These are phyloP conservation scores for Diplocarpon rosae DNA, from an alignment of 2,329 filamentous ascomycete species.

Conservation along the genomic window DNA sequence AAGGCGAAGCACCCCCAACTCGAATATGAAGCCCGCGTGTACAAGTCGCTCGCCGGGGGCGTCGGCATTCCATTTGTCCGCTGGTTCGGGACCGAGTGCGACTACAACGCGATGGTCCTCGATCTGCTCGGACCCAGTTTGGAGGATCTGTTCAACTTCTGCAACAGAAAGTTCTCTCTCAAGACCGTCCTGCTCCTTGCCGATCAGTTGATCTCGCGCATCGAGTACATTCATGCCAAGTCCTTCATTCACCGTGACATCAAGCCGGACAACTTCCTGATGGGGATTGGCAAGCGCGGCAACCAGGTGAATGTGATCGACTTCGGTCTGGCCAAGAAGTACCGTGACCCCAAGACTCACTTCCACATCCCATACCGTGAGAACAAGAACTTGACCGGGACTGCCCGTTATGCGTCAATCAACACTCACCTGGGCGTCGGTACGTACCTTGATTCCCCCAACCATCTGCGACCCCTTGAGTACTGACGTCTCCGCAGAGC, in stretches of 20 bases:
- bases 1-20: slow-evolving; percentile 99
- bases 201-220: slow-evolving; percentile 96
- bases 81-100: slow-evolving; percentile 99
- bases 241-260: slow-evolving; percentile 99
- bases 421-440: slow-evolving; percentile 96
- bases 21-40: slow-evolving; percentile 95
- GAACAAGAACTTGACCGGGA: slow-evolving; percentile 99
- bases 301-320: slow-evolving; percentile 99
- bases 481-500: slow-evolving; percentile 48
- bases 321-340: slow-evolving; percentile 99
- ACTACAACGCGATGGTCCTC: slow-evolving; percentile 99
- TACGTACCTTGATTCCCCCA: slow-evolving; percentile 34
- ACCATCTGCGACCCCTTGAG: not conserved
- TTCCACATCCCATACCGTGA: slow-evolving; percentile 99
- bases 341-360: slow-evolving; percentile 98
- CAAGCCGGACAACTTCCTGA: slow-evolving; percentile 99
- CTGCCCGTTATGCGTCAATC: slow-evolving; percentile 95
- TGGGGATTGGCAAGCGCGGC: slow-evolving; percentile 97
- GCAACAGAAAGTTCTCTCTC: slow-evolving; percentile 98
- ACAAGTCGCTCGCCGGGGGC: slow-evolving; percentile 81
- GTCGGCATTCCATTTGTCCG: slow-evolving; percentile 97
- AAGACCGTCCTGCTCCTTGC: slow-evolving; percentile 96
- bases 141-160: slow-evolving; percentile 99
- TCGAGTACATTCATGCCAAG: slow-evolving; percentile 99
- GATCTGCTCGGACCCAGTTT: slow-evolving; percentile 90